Conservation (phyloP, 306 rosid genomes). For the Inga oerstediana region DNA sequence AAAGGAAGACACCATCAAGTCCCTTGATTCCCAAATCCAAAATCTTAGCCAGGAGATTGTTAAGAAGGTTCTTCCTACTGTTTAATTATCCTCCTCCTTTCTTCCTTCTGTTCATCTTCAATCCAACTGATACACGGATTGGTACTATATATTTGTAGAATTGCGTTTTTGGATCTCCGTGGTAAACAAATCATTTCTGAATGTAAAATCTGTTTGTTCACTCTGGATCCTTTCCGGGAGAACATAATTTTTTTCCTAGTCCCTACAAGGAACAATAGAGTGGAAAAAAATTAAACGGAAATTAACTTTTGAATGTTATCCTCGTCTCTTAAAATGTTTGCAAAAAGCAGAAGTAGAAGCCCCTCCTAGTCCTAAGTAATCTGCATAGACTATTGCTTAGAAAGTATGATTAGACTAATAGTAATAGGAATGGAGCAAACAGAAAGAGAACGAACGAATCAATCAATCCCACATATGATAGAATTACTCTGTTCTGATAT, state of each 20-base stretch:
- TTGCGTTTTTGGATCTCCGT: background rate
- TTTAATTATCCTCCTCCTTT: conserved; percentile 25
- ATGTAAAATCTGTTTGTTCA: background rate
- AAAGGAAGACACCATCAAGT: conserved; percentile 73
- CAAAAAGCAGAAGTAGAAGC: too few species aligned
- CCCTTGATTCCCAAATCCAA: conserved; percentile 82
- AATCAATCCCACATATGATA: background rate
- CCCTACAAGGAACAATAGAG: background rate
- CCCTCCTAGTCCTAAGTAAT: background rate
- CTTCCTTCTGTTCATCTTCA: background rate
- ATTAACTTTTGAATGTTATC: background rate
- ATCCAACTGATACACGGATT: background rate
- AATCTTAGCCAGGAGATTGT: conserved; percentile 82
- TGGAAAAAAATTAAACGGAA: background rate
- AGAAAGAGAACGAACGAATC: background rate
- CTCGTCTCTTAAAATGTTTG: background rate
- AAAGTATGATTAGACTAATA: background rate
- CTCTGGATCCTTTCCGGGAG: background rate
- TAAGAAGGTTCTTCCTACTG: conserved; percentile 86
- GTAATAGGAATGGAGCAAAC: background rate
- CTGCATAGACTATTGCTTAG: background rate
- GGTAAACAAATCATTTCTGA: background rate
- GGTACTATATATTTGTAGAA: background rate
- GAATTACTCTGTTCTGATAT: background rate
- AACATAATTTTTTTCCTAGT: background rate